Evolutionary conservation across 352 stramenopile genomes (phyloP), one percentile per base, ranked within the genome.

Genomic region (Phytophthora pinifolia): DNA sequence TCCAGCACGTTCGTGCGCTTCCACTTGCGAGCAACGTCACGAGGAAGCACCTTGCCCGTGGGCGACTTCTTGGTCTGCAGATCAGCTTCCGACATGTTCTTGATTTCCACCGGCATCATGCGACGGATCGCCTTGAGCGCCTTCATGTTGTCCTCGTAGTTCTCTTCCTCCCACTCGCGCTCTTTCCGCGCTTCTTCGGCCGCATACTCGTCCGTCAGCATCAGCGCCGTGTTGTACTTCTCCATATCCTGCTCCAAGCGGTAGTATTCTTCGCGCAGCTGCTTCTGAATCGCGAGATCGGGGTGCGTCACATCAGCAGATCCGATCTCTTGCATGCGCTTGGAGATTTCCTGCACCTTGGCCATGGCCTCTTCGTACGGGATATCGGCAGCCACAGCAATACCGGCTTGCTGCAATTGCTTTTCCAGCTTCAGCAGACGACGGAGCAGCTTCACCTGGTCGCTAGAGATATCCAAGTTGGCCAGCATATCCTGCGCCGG

Each of bases 221-320:
- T 91, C 35, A 98, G 58, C 18, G 91, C 91, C 31, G 75, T 93
- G 58, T 96, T 97, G 67, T 97, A 97, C 62, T 96, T 96, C 60
- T 97, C 88, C 89, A 97, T 97, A 56, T 97, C 88, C 62, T 96
- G 88, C 60, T 97, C 90, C 17, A 97, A 68, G 51, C 80, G 83
- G 67, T 92, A 97, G 69, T 97, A 97, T 59, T 97, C 90, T 82
- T 97, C 88, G 35, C 88, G 83, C 30, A 97, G 63, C 43, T 88
- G 71, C 25, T 90, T 89, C 62, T 94, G 85, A 37, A 93, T 86
- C 9, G 66, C 65, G 15, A 74, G 71, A 41, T 94, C 85, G 4
- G 85, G 85, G 30, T 94, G 74, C 33, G 81, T 95, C 12, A 96
- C 86, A 82, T 97, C 90, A 49, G 85, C 86, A 13, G 86, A 95